Base-by-base conservation (phyloP, 2,329 filamentous ascomycete genomes). In the Blastomyces silverae region DNA sequence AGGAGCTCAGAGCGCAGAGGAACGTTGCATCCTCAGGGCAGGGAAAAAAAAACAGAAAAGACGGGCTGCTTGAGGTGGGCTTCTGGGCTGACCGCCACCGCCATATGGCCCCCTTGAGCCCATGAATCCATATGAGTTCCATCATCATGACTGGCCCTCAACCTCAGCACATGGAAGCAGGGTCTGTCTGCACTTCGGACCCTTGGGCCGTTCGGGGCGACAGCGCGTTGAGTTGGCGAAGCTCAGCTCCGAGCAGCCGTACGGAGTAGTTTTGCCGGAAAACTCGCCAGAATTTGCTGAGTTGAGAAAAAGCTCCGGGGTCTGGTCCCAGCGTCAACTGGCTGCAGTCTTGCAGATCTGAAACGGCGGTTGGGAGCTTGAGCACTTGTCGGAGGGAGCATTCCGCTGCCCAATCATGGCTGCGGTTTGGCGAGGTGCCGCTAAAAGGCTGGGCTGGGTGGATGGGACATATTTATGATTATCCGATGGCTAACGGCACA, bases 231-330 rank as follows among this genome's bases (percentile, higher is more conserved):
- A 13, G 25, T 53, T 53, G 25, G 25, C 28, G 4, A 31, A 53
- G 15, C 25, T 31, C 50, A 53, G 25, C 50, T 53, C 25, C 13
- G 22, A 2, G 17, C 31, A 20, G 53, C 53, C 53, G 53, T 34
- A 8, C 1, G n/a, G n/a, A n/a, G n/a, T n/a, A n/a, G n/a, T n/a
- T 10, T 20, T n/a, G 15, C 53, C 28, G 8, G 55, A 58, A 66
- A 65, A 42, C 67, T 69, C 67, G 67, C 67, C 67, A 66, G 67
- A 68, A 62, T 69, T 69, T 69, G 65, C 67, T 69, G 42, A 66
- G 67, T 69, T 69, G 64, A 69, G 67, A 61, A 68, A 68, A 64
- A 64, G 22, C 50, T 61, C 59, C 48, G 55, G 52, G 52, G 46
- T 50, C 61, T 62, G 61, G 61, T 62, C 61, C 52, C 31, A 55